Conservation (phyloP, 768 basidiomycete genomes). For the Strobilomyces dryophilus region DNA sequence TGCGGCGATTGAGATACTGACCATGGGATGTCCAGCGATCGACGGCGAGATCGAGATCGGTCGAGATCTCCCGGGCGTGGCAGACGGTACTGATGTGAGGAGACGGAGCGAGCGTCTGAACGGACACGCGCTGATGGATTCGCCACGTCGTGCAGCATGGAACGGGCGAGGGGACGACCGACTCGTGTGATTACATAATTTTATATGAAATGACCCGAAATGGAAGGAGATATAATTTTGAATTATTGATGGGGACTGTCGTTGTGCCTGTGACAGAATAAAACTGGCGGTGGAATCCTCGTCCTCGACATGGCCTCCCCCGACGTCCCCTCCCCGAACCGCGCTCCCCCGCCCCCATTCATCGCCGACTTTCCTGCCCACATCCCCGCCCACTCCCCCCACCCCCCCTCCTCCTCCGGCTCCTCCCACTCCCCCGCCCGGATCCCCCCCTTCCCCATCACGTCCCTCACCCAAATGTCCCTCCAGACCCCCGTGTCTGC, state of each 20-base stretch:
- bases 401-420: conserved; percentile 16
- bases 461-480: conserved; percentile 3
- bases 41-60: conserved; percentile 68
- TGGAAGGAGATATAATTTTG: conserved; percentile 21
- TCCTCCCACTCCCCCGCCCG: conserved; percentile 24
- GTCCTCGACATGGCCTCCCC: conserved; percentile 2
- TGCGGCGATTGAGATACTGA: conserved; percentile 15
- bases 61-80: conserved; percentile 64
- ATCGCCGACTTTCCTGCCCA: conserved; percentile 37
- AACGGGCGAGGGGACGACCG: conserved; percentile 16
- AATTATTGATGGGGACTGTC: conserved; percentile 15
- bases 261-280: conserved; percentile 38
- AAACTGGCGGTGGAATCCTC: conserved; percentile 29
- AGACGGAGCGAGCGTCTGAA: not conserved
- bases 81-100: conserved; percentile 46
- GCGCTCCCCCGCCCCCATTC: not conserved
- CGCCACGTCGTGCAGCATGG: conserved; percentile 24
- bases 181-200: conserved; percentile 17
- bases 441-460: not conserved
- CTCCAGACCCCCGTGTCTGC: conserved; percentile 12
- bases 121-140: conserved; percentile 7
- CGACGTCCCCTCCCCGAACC: not conserved
- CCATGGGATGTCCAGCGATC: conserved; percentile 43
- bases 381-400: conserved; percentile 3
- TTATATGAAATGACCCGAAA: conserved; percentile 12